Conservation (phyloP, 768 basidiomycete genomes). For the Pleurotus tuber-regium region DNA sequence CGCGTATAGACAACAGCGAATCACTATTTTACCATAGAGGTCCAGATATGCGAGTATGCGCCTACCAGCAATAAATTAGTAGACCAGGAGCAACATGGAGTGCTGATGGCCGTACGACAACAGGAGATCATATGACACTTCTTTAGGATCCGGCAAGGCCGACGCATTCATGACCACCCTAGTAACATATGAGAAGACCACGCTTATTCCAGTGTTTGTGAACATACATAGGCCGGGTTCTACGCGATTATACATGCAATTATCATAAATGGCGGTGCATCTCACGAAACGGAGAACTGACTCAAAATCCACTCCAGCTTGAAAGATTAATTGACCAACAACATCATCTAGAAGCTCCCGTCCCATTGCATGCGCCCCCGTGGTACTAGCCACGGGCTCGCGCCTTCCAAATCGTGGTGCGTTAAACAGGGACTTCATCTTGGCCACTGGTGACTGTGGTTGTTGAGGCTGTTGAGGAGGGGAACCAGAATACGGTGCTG, state of each 20-base stretch:
- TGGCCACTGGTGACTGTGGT: constrained; percentile 13
- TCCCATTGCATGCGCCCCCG: constrained; percentile 19
- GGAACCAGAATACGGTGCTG: constrained; percentile 30
- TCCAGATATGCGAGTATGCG: constrained; percentile 78
- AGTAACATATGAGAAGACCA: constrained; percentile 14
- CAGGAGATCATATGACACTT: constrained; percentile 75
- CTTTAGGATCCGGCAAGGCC: constrained; percentile 75
- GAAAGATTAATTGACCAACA: constrained; percentile 74
- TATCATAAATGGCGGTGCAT: background rate
- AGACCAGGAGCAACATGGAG: constrained; percentile 6
- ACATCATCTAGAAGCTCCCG: constrained; percentile 44
- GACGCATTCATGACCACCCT: constrained; percentile 86
- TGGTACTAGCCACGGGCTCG: constrained; percentile 26
- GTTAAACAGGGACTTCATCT: constrained; percentile 41
- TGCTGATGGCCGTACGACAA: constrained; percentile 51
- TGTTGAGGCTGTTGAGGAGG: constrained; percentile 15
- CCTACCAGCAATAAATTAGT: constrained; percentile 34
- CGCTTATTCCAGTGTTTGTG: constrained; percentile 8
- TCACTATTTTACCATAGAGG: constrained; percentile 61
- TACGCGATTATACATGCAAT: constrained; percentile 28
- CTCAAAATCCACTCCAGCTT: constrained; percentile 91
- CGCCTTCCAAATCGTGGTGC: constrained; percentile 37
- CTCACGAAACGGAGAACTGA: constrained; percentile 33
- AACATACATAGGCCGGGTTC: constrained; percentile 84
- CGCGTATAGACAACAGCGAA: background rate